Percentiles rank a stretch among this genome's conserved stretches.
phyloP scores from a whole-genome alignment of 805 yeast species.

The Candida takata region DNA sequence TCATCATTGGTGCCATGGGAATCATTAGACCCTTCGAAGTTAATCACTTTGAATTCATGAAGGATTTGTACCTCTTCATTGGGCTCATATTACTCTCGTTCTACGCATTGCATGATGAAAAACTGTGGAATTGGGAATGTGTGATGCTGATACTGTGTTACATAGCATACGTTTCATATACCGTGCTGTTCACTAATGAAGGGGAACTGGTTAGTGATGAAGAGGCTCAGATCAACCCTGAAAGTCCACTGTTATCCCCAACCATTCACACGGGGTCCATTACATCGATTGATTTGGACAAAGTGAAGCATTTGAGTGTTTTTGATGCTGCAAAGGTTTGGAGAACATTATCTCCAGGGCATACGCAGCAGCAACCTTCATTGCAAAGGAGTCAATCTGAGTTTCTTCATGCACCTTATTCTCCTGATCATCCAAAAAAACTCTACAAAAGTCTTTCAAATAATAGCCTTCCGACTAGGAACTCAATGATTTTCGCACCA shows the following conservation, averaged over 20 bases:
- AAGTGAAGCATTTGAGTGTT: slow-evolving; percentile 27
- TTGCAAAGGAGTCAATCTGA: not conserved
- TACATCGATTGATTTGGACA: slow-evolving; percentile 17
- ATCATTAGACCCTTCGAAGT: slow-evolving; percentile 60
- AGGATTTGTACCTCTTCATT: slow-evolving; percentile 57
- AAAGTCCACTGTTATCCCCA: not conserved
- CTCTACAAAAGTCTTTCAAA: too few relatives aligned
- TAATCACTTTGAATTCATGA: slow-evolving; percentile 40
- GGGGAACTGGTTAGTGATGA: slow-evolving; percentile 17
- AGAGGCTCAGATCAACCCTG: not conserved
- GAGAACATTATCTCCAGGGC: slow-evolving; percentile 3
- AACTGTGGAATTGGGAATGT: slow-evolving; percentile 50
- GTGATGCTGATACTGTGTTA: slow-evolving; percentile 50
- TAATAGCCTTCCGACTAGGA: too few relatives aligned
- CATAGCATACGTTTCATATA: slow-evolving; percentile 45
- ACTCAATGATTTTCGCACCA: too few relatives aligned
- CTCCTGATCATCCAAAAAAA: too few relatives aligned
- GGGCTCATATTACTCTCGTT: slow-evolving; percentile 42
- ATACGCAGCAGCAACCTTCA: slow-evolving; percentile 3
- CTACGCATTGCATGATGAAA: slow-evolving; percentile 48
- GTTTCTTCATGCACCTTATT: too few relatives aligned
- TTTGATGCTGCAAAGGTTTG: slow-evolving; percentile 32
- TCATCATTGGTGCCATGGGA: slow-evolving; percentile 76
- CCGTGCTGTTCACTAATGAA: slow-evolving; percentile 37
- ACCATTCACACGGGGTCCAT: not conserved